phyloP scores from a whole-genome alignment of 768 basidiomycete genomes.

The Amanita phalloides region DNA sequence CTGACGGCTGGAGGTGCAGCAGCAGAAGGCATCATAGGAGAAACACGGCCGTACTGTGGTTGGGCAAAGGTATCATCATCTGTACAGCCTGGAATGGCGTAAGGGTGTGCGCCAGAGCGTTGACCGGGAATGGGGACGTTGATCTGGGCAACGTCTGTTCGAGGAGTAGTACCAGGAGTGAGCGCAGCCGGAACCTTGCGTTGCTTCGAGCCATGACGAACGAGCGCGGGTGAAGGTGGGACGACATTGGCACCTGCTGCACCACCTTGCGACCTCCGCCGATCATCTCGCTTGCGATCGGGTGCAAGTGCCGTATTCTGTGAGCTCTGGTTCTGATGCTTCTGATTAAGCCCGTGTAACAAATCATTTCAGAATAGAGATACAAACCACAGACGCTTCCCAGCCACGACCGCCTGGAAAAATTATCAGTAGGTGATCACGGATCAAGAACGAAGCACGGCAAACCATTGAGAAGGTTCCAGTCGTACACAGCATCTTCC shows the following conservation, averaged over 20 bases:
- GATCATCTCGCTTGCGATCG: constrained; percentile 60
- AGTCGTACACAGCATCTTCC: constrained; percentile 93
- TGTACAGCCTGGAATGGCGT: constrained; percentile 51
- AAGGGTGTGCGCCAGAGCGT: constrained; percentile 46
- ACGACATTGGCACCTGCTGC: constrained; percentile 35
- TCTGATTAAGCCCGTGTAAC: constrained; percentile 4
- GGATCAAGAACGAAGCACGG: not conserved
- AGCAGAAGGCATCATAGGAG: constrained; percentile 70
- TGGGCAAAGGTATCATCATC: constrained; percentile 51
- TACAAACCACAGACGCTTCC: constrained; percentile 71
- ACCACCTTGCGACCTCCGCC: constrained; percentile 51
- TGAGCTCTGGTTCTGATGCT: constrained; percentile 58
- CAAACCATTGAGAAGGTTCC: constrained; percentile 85
- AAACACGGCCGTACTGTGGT: constrained; percentile 64
- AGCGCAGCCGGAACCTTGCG: constrained; percentile 52
- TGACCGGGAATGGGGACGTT: constrained; percentile 56
- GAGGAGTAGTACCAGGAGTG: constrained; percentile 51
- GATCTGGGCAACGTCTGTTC: constrained; percentile 65
- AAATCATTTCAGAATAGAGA: not conserved
- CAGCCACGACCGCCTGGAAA: constrained; percentile 80
- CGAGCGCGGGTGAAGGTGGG: constrained; percentile 71
- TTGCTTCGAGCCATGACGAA: constrained; percentile 66
- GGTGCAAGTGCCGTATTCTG: constrained; percentile 40
- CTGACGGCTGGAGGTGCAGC: constrained; percentile 66
- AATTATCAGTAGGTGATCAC: constrained; percentile 3